Percentiles rank a stretch among this genome's conserved stretches.
phyloP scores from a whole-genome alignment of 2,329 filamentous ascomycete genomes.

The Chalaropsis thielavioides region DNA sequence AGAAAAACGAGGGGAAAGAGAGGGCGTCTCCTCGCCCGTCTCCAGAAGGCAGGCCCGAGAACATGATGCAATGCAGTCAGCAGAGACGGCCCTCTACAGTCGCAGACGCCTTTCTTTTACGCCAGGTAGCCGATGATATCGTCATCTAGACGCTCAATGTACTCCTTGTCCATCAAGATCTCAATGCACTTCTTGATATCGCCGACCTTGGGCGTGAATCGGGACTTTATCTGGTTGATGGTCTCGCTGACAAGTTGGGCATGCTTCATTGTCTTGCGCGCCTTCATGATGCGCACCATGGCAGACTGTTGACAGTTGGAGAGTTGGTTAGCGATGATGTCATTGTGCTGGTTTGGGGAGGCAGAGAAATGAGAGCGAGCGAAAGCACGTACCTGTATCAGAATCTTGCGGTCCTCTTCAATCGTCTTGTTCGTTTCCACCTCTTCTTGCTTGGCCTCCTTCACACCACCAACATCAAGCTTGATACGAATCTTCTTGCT shows the following conservation, averaged over 20 bases:
- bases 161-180: conserved; percentile 96
- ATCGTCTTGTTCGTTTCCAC: conserved; percentile 99
- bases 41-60: background rate
- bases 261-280: conserved; percentile 97
- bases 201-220: conserved; percentile 80
- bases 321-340: conserved; percentile 8
- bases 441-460: conserved; percentile 89
- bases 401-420: conserved; percentile 89
- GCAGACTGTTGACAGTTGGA: conserved; percentile 52
- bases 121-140: conserved; percentile 92
- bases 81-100: background rate
- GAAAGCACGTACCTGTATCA: conserved; percentile 65
- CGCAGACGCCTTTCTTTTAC: conserved; percentile 30
- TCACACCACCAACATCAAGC: conserved; percentile 85
- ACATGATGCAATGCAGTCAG: background rate
- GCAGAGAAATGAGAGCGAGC: conserved; percentile 19
- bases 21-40: background rate
- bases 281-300: conserved; percentile 99
- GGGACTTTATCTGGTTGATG: conserved; percentile 83
- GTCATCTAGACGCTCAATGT: conserved; percentile 85
- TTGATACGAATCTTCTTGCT: conserved; percentile 98
- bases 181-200: conserved; percentile 99
- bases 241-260: conserved; percentile 86
- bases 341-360: background rate
- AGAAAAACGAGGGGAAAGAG: background rate